Evolutionary conservation across 768 basidiomycete genomes (phyloP), one percentile per base, ranked within the genome.

Genomic region (Hortiboletus campestris): DNA sequence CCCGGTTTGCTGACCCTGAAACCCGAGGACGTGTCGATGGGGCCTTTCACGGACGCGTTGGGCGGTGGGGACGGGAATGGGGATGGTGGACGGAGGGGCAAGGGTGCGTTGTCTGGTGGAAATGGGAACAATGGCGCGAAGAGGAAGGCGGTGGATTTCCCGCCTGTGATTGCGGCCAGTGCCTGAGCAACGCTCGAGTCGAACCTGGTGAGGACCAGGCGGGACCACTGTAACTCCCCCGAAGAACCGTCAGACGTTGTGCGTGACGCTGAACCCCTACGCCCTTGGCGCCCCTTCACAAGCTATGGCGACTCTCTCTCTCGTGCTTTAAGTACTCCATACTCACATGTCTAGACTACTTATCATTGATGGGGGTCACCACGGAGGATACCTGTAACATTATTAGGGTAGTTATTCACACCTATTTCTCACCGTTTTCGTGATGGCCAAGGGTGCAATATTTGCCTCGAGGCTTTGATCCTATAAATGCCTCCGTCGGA

Each of bases 301-400:
- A 50, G 38, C 51, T 50, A 56, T 53, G 31, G 46, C 44, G 31
- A 46, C 41, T 17, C n/a, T 13, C 38, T 36, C 35, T 38, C 28
- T 25, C 28, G 20, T 47, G 9, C 13, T 56, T 20, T 28, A 35
- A 34, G 29, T 56, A 57, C 42, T 29, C 34, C 39, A n/a, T 17
- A 9, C 46, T 25, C 48, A 64, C 56, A 55, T 31, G 35, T 42
- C 65, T 65, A 64, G 64, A 61, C 43, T 54, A 53, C 47, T 41
- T 43, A 16, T 45, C 44, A 17, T 28, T 41, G 41, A 12, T 43
- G 35, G 38, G 38, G 47, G 19, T 47, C 55, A 48, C 17, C 6
- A 49, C 13, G 58, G 57, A 71, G 59, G 71, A 72, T 72, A 71
- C 71, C 69, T 72, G 71, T 71, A 67, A 67, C 57, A 63, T 68